Base-by-base conservation (phyloP, 2,329 filamentous ascomycete genomes). In the Trichoderma citrinoviride region DNA sequence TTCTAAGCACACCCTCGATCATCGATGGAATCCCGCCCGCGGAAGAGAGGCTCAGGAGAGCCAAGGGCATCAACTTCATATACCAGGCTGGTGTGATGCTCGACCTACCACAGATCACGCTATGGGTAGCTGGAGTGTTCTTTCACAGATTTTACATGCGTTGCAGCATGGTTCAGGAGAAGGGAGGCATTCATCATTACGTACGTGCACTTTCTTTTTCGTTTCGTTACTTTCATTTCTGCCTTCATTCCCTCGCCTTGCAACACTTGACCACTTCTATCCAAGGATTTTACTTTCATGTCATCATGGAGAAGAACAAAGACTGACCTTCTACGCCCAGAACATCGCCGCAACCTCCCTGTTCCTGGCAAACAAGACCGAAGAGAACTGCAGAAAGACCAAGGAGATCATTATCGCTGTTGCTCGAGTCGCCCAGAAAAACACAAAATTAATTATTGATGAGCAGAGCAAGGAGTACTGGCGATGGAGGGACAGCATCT, bases 381-480 rank as follows among this genome's bases (percentile, higher is more conserved):
- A 99, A 74, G 95, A 99, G 75, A 97, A 96, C 74, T 96, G 93
- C 74, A 89, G 94, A 55, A 97, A 97, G 78, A 97, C 97, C 71
- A 96, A 92, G 73, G 93, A 97, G 69, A 84, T 99, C 66, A 94
- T 99, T 69, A 90, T 97, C 37, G 92, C 93, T 1, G 95, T 96
- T 71, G 95, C 93, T 66, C 92, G 94, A 69, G 92, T 97, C 21
- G 95, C 94, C 29, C 93, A 97, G 77, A 98, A 99, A 80, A 94
- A 98, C 71, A 83, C 92, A 1, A 91, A 92, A 71, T 85, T 97
- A 66, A 82, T 94, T 61, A 91, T 98, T 60, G 95, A 99, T 74
- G 95, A 98, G 77, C 93, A 98, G 77, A 96, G 91, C 70, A 98
- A 97, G 74, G 95, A 99, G 74, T 99, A 95, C 75, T 99, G 95